A percentile compares a stretch with the other conserved stretches of the same genome.
Conservation (phyloP, 805 yeast genomes). For the Lachancea cidri region DNA sequence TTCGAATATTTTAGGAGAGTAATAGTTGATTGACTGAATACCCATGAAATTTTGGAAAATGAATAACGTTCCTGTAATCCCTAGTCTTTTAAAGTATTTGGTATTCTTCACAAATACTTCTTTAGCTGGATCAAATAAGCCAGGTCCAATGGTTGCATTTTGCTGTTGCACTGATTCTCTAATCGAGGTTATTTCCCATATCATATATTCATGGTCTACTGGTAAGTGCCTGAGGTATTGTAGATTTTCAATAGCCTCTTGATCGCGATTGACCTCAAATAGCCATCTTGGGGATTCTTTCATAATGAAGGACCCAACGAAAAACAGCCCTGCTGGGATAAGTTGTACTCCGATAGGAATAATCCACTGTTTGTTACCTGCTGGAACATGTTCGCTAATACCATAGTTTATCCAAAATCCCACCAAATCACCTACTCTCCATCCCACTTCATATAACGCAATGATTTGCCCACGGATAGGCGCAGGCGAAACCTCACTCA, state of each 20-base stretch:
- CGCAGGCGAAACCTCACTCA: slow-evolving; percentile 42
- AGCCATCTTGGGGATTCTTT: slow-evolving; percentile 46
- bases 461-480: slow-evolving; percentile 42
- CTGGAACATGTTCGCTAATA: slow-evolving; percentile 33
- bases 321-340: slow-evolving; percentile 41
- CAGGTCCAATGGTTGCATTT: slow-evolving; percentile 31
- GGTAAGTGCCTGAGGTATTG: slow-evolving; percentile 37
- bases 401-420: slow-evolving; percentile 51
- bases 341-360: slow-evolving; percentile 45
- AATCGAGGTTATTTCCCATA: slow-evolving; percentile 36
- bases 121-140: slow-evolving; percentile 38
- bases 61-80: slow-evolving; percentile 37
- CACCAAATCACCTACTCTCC: slow-evolving; percentile 45
- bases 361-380: slow-evolving; percentile 39
- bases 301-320: slow-evolving; percentile 36
- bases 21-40: slow-evolving; percentile 47
- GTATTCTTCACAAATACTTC: slow-evolving; percentile 30
- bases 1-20: slow-evolving; percentile 47
- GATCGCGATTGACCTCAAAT: slow-evolving; percentile 33
- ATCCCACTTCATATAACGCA: slow-evolving; percentile 44
- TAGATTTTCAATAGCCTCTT: slow-evolving; percentile 33
- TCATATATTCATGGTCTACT: slow-evolving; percentile 36
- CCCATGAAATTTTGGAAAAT: slow-evolving; percentile 45
- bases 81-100: slow-evolving; percentile 33
- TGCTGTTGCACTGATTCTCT: slow-evolving; percentile 23